Percentiles rank a stretch among this genome's conserved stretches.
phyloP scores from a whole-genome alignment of 2,329 filamentous ascomycete species.

The Diaporthe amygdali region DNA sequence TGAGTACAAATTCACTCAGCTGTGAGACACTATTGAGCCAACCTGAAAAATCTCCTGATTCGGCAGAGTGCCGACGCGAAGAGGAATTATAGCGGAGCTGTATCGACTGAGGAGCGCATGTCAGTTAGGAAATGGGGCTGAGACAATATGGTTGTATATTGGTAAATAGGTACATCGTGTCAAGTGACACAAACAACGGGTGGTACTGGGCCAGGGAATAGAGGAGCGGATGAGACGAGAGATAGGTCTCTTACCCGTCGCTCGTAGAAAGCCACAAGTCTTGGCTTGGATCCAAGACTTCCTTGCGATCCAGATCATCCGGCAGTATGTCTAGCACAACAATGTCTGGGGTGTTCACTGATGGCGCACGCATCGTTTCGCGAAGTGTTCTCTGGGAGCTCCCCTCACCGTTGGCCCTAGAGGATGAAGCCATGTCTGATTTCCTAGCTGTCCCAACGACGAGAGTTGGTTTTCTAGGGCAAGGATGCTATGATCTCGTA shows the following conservation, averaged over 20 bases:
- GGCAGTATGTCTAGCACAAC: conserved; percentile 44
- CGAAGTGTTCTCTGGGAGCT: conserved; percentile 35
- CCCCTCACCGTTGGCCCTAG: conserved; percentile 15
- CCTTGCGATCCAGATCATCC: conserved; percentile 36
- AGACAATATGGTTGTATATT: conserved; percentile 10
- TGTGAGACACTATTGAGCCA: conserved; percentile 20
- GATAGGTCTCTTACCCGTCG: conserved; percentile 45
- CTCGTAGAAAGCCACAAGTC: conserved; percentile 56
- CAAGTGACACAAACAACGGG: not conserved
- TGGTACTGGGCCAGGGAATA: not conserved
- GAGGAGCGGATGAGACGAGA: not conserved
- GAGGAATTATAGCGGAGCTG: conserved; percentile 49
- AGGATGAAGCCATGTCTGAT: not conserved
- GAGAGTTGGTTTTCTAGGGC: not conserved
- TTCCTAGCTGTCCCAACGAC: not conserved
- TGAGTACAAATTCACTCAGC: conserved; percentile 7
- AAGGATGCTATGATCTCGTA: not conserved
- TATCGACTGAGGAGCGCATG: conserved; percentile 42
- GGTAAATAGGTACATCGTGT: too few relatives aligned
- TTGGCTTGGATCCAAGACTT: conserved; percentile 44
- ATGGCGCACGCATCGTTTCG: conserved; percentile 47
- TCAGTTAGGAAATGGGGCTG: conserved; percentile 10
- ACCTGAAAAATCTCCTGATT: conserved; percentile 50
- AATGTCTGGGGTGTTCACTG: conserved; percentile 41
- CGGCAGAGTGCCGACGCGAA: conserved; percentile 47